Evolutionary conservation across 345 rosid genomes (phyloP).

Genomic region (Populus nigra): DNA sequence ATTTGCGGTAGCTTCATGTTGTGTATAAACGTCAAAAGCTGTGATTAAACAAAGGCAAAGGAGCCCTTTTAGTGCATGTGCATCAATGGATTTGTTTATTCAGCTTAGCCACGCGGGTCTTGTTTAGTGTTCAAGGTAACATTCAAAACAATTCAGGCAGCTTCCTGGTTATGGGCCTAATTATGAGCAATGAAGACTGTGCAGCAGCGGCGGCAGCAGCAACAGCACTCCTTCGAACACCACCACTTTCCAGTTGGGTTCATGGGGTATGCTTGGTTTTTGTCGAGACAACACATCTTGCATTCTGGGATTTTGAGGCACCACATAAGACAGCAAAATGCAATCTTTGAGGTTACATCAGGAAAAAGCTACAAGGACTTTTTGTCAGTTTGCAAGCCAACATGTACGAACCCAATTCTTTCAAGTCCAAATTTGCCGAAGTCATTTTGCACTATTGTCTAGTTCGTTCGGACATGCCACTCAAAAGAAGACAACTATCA

Average conservation of each 20-base stretch:
- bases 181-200: slow-evolving; percentile 24
- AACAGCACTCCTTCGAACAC: neutral
- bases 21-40: neutral
- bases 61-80: slow-evolving; percentile 9
- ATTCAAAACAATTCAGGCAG: slow-evolving; percentile 9
- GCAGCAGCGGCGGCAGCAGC: neutral
- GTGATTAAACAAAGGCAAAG: neutral
- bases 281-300: too few species aligned
- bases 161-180: slow-evolving; percentile 36
- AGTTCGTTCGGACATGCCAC: slow-evolving; percentile 24
- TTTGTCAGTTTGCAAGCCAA: slow-evolving; percentile 20
- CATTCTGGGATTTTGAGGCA: neutral
- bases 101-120: slow-evolving; percentile 1
- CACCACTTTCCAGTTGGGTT: slow-evolving; percentile 14
- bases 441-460: neutral
- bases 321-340: neutral
- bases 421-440: slow-evolving; percentile 1
- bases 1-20: too few species aligned
- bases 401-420: slow-evolving; percentile 3
- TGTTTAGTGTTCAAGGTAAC: neutral
- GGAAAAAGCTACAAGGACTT: neutral
- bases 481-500: slow-evolving; percentile 32
- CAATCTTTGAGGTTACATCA: neutral
- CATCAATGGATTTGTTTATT: slow-evolving; percentile 2
- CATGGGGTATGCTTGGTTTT: neutral